Evolutionary conservation across 2,329 filamentous ascomycete genomes (phyloP).

Genomic region (Alternaria rosae): DNA sequence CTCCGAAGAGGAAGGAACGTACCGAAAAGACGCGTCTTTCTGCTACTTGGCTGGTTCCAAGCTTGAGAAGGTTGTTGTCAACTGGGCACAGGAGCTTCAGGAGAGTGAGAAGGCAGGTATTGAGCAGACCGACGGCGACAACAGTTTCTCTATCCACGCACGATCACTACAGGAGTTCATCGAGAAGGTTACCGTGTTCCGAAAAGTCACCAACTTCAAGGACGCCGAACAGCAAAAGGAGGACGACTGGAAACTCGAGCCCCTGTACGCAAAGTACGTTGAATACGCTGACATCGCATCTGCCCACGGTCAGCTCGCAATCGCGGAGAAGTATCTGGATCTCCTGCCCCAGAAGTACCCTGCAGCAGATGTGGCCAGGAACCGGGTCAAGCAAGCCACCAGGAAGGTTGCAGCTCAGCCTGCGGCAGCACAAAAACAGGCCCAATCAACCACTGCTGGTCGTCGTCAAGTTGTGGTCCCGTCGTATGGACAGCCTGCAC

Average conservation of each 20-base stretch:
- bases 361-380: conserved; percentile 84
- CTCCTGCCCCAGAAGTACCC: conserved; percentile 84
- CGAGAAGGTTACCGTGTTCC: conserved; percentile 97
- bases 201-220: conserved; percentile 88
- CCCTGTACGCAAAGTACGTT: conserved; percentile 91
- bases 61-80: conserved; percentile 93
- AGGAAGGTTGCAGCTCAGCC: conserved; percentile 63
- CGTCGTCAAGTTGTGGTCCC: conserved; percentile 48
- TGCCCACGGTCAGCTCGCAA: conserved; percentile 82
- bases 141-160: conserved; percentile 90
- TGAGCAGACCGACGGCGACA: conserved; percentile 73
- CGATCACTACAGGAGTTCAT: conserved; percentile 90
- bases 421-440: conserved; percentile 50
- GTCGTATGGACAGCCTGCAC: conserved; percentile 35
- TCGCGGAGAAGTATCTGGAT: conserved; percentile 90
- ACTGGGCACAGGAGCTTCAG: conserved; percentile 90
- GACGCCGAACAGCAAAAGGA: conserved; percentile 76
- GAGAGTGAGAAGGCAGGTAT: conserved; percentile 81
- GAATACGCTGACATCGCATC: conserved; percentile 97
- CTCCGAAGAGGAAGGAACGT: conserved; percentile 57
- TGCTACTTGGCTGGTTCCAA: conserved; percentile 96
- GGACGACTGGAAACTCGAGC: conserved; percentile 86
- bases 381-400: conserved; percentile 84
- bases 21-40: conserved; percentile 89
- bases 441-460: conserved; percentile 46